Evolutionary conservation across 257 asterid genomes (phyloP).

Genomic region (Linaria vulgaris): DNA sequence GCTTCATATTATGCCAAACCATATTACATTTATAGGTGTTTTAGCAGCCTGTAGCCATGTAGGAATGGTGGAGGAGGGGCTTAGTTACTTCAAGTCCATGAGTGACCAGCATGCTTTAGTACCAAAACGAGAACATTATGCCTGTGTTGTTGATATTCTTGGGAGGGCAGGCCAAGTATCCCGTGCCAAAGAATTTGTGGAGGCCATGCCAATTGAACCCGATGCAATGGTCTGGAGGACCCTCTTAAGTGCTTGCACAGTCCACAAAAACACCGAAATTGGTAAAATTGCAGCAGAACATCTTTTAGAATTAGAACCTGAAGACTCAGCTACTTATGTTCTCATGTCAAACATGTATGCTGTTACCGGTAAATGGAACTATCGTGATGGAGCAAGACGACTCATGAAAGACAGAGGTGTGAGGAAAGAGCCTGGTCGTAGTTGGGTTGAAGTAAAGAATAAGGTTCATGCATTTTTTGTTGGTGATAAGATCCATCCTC

Average conservation of each 20-base stretch:
- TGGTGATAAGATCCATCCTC: slow-evolving; percentile 78
- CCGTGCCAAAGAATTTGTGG: slow-evolving; percentile 67
- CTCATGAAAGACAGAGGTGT: slow-evolving; percentile 82
- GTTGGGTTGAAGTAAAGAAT: slow-evolving; percentile 81
- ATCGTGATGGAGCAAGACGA: slow-evolving; percentile 59
- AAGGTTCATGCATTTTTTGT: slow-evolving; percentile 69
- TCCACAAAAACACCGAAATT: slow-evolving; percentile 66
- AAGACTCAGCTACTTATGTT: slow-evolving; percentile 79
- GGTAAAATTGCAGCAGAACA: slow-evolving; percentile 74
- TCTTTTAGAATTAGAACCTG: slow-evolving; percentile 71
- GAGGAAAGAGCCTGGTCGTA: slow-evolving; percentile 86
- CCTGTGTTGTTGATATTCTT: slow-evolving; percentile 79
- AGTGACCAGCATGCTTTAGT: slow-evolving; percentile 48
- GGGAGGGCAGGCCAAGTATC: slow-evolving; percentile 76
- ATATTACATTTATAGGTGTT: slow-evolving; percentile 75
- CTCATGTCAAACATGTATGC: slow-evolving; percentile 82
- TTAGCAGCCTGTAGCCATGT: slow-evolving; percentile 91
- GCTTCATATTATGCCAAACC: slow-evolving; percentile 53
- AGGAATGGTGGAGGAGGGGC: slow-evolving; percentile 77
- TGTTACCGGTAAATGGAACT: slow-evolving; percentile 65
- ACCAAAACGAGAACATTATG: slow-evolving; percentile 78
- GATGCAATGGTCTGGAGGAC: slow-evolving; percentile 97
- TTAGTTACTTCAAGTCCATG: slow-evolving; percentile 69
- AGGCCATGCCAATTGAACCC: slow-evolving; percentile 73
- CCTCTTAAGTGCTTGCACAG: slow-evolving; percentile 79